Evolutionary conservation across 306 rosid species (phyloP).

Genomic region (Vigna trinervia): DNA sequence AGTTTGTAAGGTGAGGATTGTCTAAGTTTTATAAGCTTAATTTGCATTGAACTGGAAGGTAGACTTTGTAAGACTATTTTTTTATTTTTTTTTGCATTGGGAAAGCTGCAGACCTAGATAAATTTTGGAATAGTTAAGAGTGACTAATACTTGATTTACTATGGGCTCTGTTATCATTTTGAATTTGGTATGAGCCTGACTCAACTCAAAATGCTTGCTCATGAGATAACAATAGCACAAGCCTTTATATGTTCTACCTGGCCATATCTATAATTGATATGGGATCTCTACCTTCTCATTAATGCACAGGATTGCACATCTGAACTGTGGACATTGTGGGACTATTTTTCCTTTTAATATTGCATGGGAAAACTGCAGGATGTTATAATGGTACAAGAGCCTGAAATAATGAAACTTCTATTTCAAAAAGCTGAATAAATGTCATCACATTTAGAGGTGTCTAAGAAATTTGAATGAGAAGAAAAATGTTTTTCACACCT

Average conservation of each 20-base stretch:
- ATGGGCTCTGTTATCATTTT: neutral
- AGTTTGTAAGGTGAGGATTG: neutral
- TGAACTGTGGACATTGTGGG: neutral
- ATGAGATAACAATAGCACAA: neutral
- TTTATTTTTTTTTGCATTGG: neutral
- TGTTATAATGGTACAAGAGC: neutral
- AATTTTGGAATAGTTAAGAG: no score
- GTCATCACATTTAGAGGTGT: conserved; percentile 14
- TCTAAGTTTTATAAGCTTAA: neutral
- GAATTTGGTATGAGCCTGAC: neutral
- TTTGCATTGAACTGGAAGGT: neutral
- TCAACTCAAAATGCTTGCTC: neutral
- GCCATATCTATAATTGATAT: neutral
- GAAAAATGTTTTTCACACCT: neutral
- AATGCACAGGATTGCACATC: neutral
- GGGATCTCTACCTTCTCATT: neutral
- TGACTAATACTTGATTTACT: neutral
- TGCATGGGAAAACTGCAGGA: neutral
- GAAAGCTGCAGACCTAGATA: neutral
- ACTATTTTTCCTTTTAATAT: neutral
- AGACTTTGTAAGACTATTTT: neutral
- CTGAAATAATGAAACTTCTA: neutral
- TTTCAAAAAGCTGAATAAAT: conserved; percentile 1
- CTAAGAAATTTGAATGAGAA: neutral
- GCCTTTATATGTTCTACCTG: neutral